A percentile compares a stretch with the other conserved stretches of the same genome.
Conservation (phyloP, 495 filamentous ascomycete genomes). For the Coniosporium apollinis region DNA sequence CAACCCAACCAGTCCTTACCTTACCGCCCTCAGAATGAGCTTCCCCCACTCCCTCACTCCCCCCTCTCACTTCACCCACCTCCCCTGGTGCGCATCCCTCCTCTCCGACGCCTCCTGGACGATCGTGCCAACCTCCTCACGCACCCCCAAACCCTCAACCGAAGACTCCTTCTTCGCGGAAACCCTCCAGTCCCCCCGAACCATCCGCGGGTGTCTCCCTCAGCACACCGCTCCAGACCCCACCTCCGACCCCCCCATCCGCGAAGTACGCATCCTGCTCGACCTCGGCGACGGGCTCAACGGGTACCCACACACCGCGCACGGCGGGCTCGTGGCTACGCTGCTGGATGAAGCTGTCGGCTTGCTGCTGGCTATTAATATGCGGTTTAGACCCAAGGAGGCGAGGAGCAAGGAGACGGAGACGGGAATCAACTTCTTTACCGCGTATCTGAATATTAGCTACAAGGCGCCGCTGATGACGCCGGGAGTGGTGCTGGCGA, state of each 20-base stretch:
- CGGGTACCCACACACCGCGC: conserved; percentile 37
- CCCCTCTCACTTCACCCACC: too few relatives aligned
- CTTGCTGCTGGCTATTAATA: conserved; percentile 31
- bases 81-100: conserved; percentile 41
- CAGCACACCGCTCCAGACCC: conserved; percentile 27
- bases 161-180: conserved; percentile 40
- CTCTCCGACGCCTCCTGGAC: conserved; percentile 26
- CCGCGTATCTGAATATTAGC: conserved; percentile 40
- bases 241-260: conserved; percentile 15
- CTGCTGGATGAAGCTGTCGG: conserved; percentile 43
- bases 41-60: too few relatives aligned
- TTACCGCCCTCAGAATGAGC: too few relatives aligned
- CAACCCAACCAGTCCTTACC: too few relatives aligned
- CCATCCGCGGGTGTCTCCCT: conserved; percentile 33
- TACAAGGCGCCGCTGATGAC: conserved; percentile 38
- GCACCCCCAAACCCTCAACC: conserved; percentile 24
- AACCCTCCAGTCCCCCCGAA: conserved; percentile 34
- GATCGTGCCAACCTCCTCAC: conserved; percentile 13
- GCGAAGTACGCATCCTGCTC: conserved; percentile 29
- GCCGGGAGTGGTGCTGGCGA: conserved; percentile 34
- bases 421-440: conserved; percentile 23
- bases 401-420: too few relatives aligned
- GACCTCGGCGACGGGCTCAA: conserved; percentile 39
- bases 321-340: conserved; percentile 44
- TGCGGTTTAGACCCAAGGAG: too few relatives aligned